Evolutionary conservation across 768 basidiomycete genomes (phyloP).

Genomic region (Roridomyces roridus): DNA sequence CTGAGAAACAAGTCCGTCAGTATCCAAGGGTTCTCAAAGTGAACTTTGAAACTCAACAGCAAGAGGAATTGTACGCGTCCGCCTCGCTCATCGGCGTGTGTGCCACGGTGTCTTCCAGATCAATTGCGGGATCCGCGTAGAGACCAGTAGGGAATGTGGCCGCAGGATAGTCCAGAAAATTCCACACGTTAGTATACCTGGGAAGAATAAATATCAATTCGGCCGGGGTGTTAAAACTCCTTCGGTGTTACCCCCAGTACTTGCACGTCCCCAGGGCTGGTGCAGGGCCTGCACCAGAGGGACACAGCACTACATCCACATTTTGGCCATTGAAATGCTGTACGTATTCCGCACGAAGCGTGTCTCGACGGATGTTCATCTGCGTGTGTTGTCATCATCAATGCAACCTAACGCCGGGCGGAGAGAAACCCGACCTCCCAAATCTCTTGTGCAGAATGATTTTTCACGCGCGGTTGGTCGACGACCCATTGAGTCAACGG

Average conservation of each 20-base stretch:
- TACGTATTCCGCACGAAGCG: slow-evolving; percentile 39
- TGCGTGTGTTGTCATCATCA: background rate
- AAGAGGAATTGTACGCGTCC: slow-evolving; percentile 13
- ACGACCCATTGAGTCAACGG: slow-evolving; percentile 45
- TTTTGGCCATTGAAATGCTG: slow-evolving; percentile 44
- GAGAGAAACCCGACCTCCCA: slow-evolving; percentile 33
- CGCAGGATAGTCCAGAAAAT: slow-evolving; percentile 50
- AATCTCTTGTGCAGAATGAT: slow-evolving; percentile 28
- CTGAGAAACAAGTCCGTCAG: background rate
- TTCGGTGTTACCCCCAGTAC: slow-evolving; percentile 40
- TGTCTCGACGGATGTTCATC: slow-evolving; percentile 31
- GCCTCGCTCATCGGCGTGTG: slow-evolving; percentile 22
- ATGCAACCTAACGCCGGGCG: no score
- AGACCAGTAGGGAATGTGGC: slow-evolving; percentile 52
- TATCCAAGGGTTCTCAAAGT: no score
- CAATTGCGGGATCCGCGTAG: slow-evolving; percentile 30
- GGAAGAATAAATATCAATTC: slow-evolving; percentile 11
- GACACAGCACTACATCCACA: slow-evolving; percentile 47
- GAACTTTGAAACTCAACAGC: slow-evolving; percentile 5
- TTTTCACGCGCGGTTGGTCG: slow-evolving; percentile 30
- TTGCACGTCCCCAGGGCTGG: slow-evolving; percentile 41
- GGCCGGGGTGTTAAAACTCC: background rate
- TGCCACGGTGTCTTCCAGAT: slow-evolving; percentile 18
- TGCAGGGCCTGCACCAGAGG: slow-evolving; percentile 42
- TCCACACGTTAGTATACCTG: slow-evolving; percentile 49